Conservation (phyloP, 1,284 basidiomycete genomes). For the Apiotrichum mycotoxinovorans region DNA sequence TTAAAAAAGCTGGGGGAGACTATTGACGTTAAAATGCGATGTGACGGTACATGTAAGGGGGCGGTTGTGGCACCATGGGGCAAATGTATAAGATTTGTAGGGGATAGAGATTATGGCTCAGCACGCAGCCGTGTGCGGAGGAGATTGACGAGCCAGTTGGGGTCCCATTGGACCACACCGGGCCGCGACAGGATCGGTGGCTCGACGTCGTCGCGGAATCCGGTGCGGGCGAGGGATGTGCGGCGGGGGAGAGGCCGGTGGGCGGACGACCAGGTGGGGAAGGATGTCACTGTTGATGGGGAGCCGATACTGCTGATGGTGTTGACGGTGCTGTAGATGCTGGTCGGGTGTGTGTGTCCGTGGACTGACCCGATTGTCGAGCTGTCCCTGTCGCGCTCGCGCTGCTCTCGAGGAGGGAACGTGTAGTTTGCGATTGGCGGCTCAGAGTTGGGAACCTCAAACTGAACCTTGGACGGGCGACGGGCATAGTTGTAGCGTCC, state of each 20-base stretch:
- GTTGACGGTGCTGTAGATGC: background rate
- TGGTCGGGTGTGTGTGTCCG: background rate
- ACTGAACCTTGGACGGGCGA: slow-evolving; percentile 47
- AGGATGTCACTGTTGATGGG: slow-evolving; percentile 1
- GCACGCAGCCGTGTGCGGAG: slow-evolving; percentile 25
- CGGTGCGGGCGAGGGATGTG: slow-evolving; percentile 19
- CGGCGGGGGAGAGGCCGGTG: slow-evolving; percentile 18
- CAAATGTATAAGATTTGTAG: too few species aligned
- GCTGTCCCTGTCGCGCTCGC: background rate
- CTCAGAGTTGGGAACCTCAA: slow-evolving; percentile 29
- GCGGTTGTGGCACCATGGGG: too few species aligned
- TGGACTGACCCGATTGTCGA: background rate
- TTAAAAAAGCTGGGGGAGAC: too few species aligned
- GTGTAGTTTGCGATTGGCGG: slow-evolving; percentile 21
- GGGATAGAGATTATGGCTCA: slow-evolving; percentile 14
- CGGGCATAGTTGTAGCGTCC: slow-evolving; percentile 21
- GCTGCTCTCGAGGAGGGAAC: slow-evolving; percentile 21
- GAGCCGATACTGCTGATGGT: background rate
- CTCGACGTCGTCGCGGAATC: slow-evolving; percentile 1
- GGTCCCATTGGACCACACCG: slow-evolving; percentile 43
- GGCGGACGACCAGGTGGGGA: slow-evolving; percentile 6
- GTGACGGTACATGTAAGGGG: too few species aligned
- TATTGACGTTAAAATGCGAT: too few species aligned
- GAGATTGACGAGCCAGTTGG: slow-evolving; percentile 42
- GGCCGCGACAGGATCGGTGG: background rate